Conservation (phyloP, 1,139 yeast genomes). For the Nadsonia commutata region DNA sequence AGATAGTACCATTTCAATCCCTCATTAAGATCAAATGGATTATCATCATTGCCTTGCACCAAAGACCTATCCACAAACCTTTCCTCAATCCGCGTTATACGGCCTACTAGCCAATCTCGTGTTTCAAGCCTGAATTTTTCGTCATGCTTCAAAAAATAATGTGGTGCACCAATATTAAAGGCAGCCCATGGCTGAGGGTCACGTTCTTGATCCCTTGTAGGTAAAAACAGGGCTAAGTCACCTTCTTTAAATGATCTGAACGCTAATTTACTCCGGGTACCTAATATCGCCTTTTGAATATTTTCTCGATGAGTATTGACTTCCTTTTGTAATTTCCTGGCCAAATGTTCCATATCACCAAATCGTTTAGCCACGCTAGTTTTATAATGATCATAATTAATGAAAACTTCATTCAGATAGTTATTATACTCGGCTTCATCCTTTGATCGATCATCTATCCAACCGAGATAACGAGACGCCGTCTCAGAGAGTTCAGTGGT, state of each 20-base stretch:
- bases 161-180: conserved; percentile 70
- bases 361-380: conserved; percentile 64
- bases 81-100: conserved; percentile 38
- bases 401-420: conserved; percentile 22
- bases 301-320: conserved; percentile 40
- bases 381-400: conserved; percentile 41
- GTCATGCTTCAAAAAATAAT: conserved; percentile 42
- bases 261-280: conserved; percentile 40
- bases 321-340: conserved; percentile 72
- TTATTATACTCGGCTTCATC: conserved; percentile 17
- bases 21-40: conserved; percentile 37
- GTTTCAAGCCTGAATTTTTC: conserved; percentile 21
- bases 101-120: conserved; percentile 62
- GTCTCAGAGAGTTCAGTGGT: neutral
- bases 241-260: conserved; percentile 46
- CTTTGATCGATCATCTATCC: neutral
- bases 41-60: conserved; percentile 19
- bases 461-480: no score
- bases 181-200: conserved; percentile 68
- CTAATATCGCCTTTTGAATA: conserved; percentile 22
- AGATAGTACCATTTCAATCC: conserved; percentile 26
- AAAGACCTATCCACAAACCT: conserved; percentile 19
- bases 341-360: conserved; percentile 81
- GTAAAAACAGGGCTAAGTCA: conserved; percentile 71
- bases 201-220: conserved; percentile 41